These are phyloP conservation scores for Stereocaulon alpinum DNA, from an alignment of 495 filamentous ascomycete genomes.

Conservation along the genomic window DNA sequence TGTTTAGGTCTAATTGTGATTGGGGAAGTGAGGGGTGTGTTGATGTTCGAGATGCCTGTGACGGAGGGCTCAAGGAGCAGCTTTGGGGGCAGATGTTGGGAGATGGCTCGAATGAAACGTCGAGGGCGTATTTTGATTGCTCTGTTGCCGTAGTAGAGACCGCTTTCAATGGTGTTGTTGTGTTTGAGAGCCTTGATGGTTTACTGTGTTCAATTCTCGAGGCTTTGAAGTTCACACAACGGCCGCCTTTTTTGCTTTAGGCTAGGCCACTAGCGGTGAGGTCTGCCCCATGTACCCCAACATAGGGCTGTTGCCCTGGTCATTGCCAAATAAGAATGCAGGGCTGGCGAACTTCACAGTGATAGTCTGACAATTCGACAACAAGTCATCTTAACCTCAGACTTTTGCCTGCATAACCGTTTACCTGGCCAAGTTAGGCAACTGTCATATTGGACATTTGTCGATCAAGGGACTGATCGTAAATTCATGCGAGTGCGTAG, in stretches of 20 bases:
- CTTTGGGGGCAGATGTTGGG: not conserved
- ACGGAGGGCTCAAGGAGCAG: not conserved
- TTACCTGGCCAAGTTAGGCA: too few relatives aligned
- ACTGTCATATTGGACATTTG: too few relatives aligned
- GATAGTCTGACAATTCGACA: too few relatives aligned
- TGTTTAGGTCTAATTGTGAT: not conserved
- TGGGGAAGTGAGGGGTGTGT: not conserved
- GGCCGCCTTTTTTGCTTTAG: not conserved
- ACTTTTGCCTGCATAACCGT: too few relatives aligned
- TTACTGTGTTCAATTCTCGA: not conserved
- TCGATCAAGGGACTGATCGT: too few relatives aligned
- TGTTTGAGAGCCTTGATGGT: not conserved
- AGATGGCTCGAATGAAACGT: not conserved
- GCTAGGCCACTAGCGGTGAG: conserved; percentile 3
- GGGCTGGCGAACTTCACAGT: too few relatives aligned
- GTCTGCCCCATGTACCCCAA: not conserved
- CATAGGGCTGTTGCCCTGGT: too few relatives aligned
- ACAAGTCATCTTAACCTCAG: too few relatives aligned
- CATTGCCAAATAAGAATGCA: too few relatives aligned
- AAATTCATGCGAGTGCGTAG: too few relatives aligned
- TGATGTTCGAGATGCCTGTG: not conserved
- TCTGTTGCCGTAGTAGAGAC: not conserved
- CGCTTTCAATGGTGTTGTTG: not conserved
- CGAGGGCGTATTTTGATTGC: not conserved
- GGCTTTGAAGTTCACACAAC: not conserved